Conservation (phyloP, 352 stramenopile genomes). For the Phytophthora colocasiae region DNA sequence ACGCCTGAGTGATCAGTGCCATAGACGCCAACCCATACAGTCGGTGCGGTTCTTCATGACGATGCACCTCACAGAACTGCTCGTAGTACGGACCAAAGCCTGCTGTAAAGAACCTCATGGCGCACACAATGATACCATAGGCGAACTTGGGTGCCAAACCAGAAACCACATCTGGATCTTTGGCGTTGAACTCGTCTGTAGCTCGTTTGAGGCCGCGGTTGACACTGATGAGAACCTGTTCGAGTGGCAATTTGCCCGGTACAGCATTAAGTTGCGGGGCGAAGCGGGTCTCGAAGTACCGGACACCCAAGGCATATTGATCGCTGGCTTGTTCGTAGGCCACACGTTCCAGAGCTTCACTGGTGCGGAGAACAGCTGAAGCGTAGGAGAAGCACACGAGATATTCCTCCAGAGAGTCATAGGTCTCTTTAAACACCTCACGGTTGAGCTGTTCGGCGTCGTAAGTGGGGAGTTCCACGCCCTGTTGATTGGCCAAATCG, state of each 20-base stretch:
- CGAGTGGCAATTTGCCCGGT: slow-evolving; percentile 65
- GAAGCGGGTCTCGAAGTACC: slow-evolving; percentile 90
- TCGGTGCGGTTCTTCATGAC: slow-evolving; percentile 69
- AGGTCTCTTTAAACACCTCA: slow-evolving; percentile 85
- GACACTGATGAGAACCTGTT: slow-evolving; percentile 78
- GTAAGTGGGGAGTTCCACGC: slow-evolving; percentile 79
- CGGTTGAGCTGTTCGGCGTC: slow-evolving; percentile 61
- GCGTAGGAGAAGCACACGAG: slow-evolving; percentile 86
- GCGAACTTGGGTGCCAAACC: slow-evolving; percentile 70
- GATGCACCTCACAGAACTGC: slow-evolving; percentile 86
- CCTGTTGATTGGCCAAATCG: slow-evolving; percentile 76
- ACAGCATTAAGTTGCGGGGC: slow-evolving; percentile 83
- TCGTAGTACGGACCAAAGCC: slow-evolving; percentile 85
- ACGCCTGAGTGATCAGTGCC: slow-evolving; percentile 82
- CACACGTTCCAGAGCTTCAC: slow-evolving; percentile 78
- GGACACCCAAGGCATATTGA: slow-evolving; percentile 76
- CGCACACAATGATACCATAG: slow-evolving; percentile 91
- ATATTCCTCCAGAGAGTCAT: slow-evolving; percentile 85
- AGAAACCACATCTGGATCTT: slow-evolving; percentile 52
- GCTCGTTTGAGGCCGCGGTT: slow-evolving; percentile 68
- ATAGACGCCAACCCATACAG: slow-evolving; percentile 87
- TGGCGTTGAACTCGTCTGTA: slow-evolving; percentile 71
- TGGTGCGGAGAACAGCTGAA: slow-evolving; percentile 66
- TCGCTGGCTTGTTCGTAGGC: slow-evolving; percentile 88
- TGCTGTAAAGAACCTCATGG: slow-evolving; percentile 90